Conservation (phyloP, 768 basidiomycete species). For the Hypsizygus marmoreus region DNA sequence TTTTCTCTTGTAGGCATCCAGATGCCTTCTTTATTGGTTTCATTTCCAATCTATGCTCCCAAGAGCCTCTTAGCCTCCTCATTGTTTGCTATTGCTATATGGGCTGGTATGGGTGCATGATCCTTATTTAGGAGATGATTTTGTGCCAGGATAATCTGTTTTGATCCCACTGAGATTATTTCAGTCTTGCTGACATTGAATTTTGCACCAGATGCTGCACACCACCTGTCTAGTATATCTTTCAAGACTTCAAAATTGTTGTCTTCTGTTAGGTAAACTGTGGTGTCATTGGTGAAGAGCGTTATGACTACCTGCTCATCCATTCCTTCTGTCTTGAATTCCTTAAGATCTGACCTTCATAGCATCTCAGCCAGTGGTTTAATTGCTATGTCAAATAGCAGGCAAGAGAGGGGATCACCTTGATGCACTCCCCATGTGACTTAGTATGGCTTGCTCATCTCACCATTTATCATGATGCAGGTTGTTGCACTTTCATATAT, state of each 20-base stretch:
- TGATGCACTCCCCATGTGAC: conserved; percentile 21
- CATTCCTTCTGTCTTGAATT: conserved; percentile 19
- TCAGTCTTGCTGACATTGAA: conserved; percentile 45
- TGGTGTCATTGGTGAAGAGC: conserved; percentile 46
- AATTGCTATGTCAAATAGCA: conserved; percentile 39
- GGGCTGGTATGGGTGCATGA: too few species aligned
- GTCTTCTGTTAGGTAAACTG: conserved; percentile 28
- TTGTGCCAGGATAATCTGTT: too few species aligned
- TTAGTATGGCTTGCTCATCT: conserved; percentile 11
- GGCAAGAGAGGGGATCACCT: conserved; percentile 40
- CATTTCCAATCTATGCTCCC: too few species aligned
- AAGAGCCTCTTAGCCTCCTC: too few species aligned
- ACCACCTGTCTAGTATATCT: conserved; percentile 37
- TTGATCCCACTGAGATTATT: conserved; percentile 33
- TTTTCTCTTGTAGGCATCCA: too few species aligned
- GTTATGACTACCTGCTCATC: conserved; percentile 24
- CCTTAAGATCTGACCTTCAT: conserved; percentile 27
- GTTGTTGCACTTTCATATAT: conserved; percentile 18
- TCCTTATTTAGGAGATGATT: too few species aligned
- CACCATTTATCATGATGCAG: conserved; percentile 17
- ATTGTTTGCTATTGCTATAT: too few species aligned
- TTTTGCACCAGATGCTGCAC: conserved; percentile 35
- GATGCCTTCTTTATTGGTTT: too few species aligned
- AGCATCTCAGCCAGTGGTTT: too few species aligned
- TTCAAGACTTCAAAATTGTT: conserved; percentile 28